Base-by-base conservation (phyloP, 768 basidiomycete species). In the Piloderma croceum region DNA sequence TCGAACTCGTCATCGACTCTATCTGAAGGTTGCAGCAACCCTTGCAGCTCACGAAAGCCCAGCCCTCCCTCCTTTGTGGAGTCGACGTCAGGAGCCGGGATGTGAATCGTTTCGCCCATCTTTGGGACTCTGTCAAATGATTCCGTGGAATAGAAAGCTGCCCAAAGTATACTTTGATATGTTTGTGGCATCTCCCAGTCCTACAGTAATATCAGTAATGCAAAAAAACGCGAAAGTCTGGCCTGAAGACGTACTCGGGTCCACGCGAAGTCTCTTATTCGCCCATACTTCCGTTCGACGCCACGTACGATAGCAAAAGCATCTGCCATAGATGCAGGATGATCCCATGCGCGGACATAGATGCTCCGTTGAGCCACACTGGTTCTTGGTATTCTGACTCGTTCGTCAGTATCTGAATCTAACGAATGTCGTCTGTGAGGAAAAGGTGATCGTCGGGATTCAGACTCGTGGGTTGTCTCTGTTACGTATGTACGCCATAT, bases 221-320 rank as follows among this genome's bases (percentile, higher is more conserved):
- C 46, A 13, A 59, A 47, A 20, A 3, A 25, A 18, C 34, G 18
- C 7, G 1, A 11, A 32, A 13, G 34, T 22, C 23, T 25, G 13
- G 21, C 10, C 0, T 15, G 6, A 24, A 32, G 19, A 57, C 63
- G 17, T 49, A 76, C 76, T 59, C 67, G 64, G 23, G 56, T 44
- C 29, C 71, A 61, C 32, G 58, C 55, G 34, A 63, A 73, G 38
- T 74, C 71, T 20, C 63, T 54, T 24, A 79, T 50, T 7, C 63
- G 57, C 11, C 77, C 77, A 54, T 71, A 77, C 39, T 67, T 70
- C 13, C 67, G 65, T 59, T 84, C 81, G 21, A 83, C 48, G 6
- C 68, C 72, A 34, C 74, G 70, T 40, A 82, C 52, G 34, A 79
- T 63, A 34, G 72, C 63, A 6, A 71, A 65, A 4, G 70, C 73